Evolutionary conservation across 768 basidiomycete genomes (phyloP).

Genomic region (Pleurotus djamor): DNA sequence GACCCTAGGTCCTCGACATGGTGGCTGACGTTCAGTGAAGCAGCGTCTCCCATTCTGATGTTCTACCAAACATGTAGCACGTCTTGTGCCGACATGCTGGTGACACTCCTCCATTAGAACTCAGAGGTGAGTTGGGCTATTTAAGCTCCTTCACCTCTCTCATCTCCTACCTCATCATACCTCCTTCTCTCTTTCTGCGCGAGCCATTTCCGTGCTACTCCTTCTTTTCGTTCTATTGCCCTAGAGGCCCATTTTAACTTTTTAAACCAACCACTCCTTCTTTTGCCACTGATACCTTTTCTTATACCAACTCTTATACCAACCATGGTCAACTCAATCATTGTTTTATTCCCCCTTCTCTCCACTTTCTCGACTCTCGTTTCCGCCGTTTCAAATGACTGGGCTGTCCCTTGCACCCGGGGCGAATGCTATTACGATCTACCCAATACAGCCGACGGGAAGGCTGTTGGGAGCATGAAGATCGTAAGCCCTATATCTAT

Average conservation of each 20-base stretch:
- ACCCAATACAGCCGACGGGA: not conserved
- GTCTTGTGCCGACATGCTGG: too few relatives aligned
- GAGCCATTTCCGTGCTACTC: too few relatives aligned
- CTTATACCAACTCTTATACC: not conserved
- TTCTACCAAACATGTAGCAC: too few relatives aligned
- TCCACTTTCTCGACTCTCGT: not conserved
- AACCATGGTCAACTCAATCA: not conserved
- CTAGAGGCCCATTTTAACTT: conserved; percentile 1
- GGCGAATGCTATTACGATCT: not conserved
- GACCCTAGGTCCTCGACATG: too few relatives aligned
- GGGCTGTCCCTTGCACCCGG: not conserved
- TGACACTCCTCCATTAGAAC: too few relatives aligned
- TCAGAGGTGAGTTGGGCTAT: too few relatives aligned
- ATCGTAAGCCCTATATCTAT: not conserved
- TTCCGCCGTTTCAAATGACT: not conserved
- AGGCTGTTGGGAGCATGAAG: not conserved
- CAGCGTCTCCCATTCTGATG: too few relatives aligned
- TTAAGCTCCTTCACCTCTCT: too few relatives aligned
- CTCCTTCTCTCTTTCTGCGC: too few relatives aligned
- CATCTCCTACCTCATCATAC: too few relatives aligned
- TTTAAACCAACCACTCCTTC: not conserved
- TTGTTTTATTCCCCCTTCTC: not conserved
- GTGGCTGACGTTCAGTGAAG: too few relatives aligned
- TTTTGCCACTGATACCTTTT: not conserved
- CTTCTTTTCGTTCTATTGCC: not conserved